Evolutionary conservation across 1,284 basidiomycete species (phyloP).

Genomic region (Irpex rosettiformis): DNA sequence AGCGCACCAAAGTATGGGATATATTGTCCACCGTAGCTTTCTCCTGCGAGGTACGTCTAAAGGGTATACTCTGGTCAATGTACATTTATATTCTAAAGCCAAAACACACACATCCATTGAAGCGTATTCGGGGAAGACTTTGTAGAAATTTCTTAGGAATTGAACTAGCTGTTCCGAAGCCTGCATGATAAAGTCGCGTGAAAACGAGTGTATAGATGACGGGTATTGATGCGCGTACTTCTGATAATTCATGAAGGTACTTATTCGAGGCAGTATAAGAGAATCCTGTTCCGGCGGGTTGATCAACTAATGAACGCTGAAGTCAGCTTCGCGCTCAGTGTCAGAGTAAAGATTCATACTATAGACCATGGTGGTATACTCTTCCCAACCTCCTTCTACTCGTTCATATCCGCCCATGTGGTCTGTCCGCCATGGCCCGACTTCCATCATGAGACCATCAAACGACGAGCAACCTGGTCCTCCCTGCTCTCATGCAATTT

Average conservation of each 20-base stretch:
- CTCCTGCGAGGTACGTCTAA: conserved; percentile 90
- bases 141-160: conserved; percentile 87
- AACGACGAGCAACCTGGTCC: conserved; percentile 97
- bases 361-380: conserved; percentile 96
- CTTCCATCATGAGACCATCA: conserved; percentile 97
- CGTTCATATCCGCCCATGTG: conserved; percentile 77
- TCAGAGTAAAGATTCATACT: conserved; percentile 42
- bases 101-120: conserved; percentile 83
- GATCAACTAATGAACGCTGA: conserved; percentile 69
- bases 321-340: conserved; percentile 1
- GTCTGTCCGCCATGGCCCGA: conserved; percentile 88
- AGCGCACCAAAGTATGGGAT: conserved; percentile 90
- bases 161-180: conserved; percentile 78
- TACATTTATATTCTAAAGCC: too few relatives aligned
- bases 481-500: conserved; percentile 48
- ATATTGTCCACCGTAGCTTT: conserved; percentile 98
- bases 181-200: conserved; percentile 37
- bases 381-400: conserved; percentile 94
- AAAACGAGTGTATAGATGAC: neutral
- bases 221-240: conserved; percentile 43
- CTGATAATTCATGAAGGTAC: conserved; percentile 77
- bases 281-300: conserved; percentile 94
- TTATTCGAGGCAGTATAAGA: conserved; percentile 86
- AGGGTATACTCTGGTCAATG: conserved; percentile 4
- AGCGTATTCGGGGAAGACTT: conserved; percentile 86